Conservation (phyloP, 208 protist species). For the Herpetomonas tarakana region DNA sequence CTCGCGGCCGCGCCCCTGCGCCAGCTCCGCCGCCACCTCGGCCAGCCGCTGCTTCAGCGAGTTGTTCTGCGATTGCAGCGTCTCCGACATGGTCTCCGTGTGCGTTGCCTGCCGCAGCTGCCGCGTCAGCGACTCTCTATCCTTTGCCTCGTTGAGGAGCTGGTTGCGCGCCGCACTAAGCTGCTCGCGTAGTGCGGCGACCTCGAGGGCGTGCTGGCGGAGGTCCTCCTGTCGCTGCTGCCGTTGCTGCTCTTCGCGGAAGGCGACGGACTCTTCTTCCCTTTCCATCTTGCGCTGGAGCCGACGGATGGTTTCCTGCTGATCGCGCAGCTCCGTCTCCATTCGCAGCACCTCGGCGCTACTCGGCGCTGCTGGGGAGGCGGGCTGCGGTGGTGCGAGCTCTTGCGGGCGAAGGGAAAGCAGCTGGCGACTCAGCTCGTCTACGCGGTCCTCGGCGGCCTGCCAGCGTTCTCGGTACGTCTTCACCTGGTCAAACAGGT, state of each 20-base stretch:
- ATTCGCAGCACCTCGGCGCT: conserved; percentile 20
- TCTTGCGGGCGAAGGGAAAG: background rate
- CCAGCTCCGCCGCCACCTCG: conserved; percentile 52
- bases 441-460: conserved; percentile 40
- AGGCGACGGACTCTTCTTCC: conserved; percentile 39
- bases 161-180: conserved; percentile 27
- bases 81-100: conserved; percentile 41
- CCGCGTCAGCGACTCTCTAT: conserved; percentile 34
- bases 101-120: conserved; percentile 35
- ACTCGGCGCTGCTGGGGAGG: conserved; percentile 6
- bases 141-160: conserved; percentile 19
- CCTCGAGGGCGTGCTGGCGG: conserved; percentile 33
- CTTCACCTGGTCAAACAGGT: conserved; percentile 34
- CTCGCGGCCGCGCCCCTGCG: conserved; percentile 34
- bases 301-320: conserved; percentile 41
- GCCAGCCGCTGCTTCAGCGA: conserved; percentile 52
- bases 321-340: conserved; percentile 32
- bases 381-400: background rate
- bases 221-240: conserved; percentile 41
- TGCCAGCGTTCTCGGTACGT: conserved; percentile 52
- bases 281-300: conserved; percentile 59
- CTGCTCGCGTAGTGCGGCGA: conserved; percentile 40
- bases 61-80: conserved; percentile 47
- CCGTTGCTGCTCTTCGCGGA: conserved; percentile 38
- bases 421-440: conserved; percentile 18